Conservation (phyloP, 805 yeast species). For the Cyberlindnera euphorbiae region DNA sequence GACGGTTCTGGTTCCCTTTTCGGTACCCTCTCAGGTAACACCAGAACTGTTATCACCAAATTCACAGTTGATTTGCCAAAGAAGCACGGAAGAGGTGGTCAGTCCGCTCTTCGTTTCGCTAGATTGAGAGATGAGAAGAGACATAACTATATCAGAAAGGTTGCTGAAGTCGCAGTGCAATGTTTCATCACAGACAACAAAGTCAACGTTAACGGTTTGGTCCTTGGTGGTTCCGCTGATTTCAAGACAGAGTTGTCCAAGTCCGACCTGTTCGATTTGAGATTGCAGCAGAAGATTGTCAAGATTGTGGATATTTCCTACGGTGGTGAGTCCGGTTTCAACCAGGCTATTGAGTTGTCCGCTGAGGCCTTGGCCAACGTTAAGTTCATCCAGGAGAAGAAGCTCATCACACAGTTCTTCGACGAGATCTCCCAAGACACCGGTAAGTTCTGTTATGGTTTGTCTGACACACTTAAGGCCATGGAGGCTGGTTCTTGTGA, state of each 20-base stretch:
- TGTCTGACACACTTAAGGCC: conserved; percentile 94
- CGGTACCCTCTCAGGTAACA: conserved; percentile 94
- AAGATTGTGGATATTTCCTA: conserved; percentile 95
- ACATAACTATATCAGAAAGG: conserved; percentile 97
- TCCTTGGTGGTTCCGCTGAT: conserved; percentile 98
- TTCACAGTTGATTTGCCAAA: conserved; percentile 97
- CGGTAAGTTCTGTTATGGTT: conserved; percentile 97
- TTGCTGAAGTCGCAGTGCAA: conserved; percentile 97
- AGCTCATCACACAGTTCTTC: conserved; percentile 83
- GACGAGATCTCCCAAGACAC: conserved; percentile 97
- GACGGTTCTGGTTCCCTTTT: conserved; percentile 98
- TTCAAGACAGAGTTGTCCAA: conserved; percentile 91
- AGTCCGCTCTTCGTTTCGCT: conserved; percentile 97
- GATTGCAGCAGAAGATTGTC: conserved; percentile 82
- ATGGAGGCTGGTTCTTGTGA: conserved; percentile 96
- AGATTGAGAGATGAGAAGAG: conserved; percentile 99
- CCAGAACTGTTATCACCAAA: conserved; percentile 93
- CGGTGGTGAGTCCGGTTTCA: conserved; percentile 99
- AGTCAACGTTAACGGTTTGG: conserved; percentile 89
- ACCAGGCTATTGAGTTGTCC: conserved; percentile 96
- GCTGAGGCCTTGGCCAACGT: conserved; percentile 97
- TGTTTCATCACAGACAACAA: conserved; percentile 93
- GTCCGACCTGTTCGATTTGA: conserved; percentile 88
- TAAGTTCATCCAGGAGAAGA: conserved; percentile 97
- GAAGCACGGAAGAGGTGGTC: conserved; percentile 99